A percentile compares a stretch with the other conserved stretches of the same genome.
phyloP scores from a whole-genome alignment of 2,329 filamentous ascomycete genomes.

The Pseudogymnoascus sp. region DNA sequence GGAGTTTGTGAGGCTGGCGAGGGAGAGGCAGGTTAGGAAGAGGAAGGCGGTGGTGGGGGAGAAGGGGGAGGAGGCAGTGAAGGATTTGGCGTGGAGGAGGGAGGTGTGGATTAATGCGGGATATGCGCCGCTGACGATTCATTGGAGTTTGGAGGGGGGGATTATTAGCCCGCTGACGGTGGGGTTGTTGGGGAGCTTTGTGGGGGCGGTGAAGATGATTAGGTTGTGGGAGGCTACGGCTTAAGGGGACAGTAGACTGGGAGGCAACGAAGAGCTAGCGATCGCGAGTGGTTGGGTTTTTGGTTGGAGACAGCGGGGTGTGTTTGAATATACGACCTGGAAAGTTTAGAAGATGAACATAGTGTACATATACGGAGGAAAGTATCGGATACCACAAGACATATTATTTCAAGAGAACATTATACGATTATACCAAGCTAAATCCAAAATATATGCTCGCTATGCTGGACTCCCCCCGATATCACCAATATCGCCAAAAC shows the following conservation, averaged over 20 bases:
- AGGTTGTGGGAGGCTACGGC: slow-evolving; percentile 40
- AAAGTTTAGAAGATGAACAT: neutral
- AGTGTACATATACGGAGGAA: neutral
- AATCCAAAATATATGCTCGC: slow-evolving; percentile 1
- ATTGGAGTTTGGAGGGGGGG: slow-evolving; percentile 71
- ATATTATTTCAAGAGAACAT: neutral
- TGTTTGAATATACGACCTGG: neutral
- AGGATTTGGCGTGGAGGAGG: slow-evolving; percentile 50
- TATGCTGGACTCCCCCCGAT: neutral
- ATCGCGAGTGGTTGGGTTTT: neutral
- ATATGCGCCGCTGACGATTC: slow-evolving; percentile 76
- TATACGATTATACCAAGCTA: slow-evolving; percentile 3
- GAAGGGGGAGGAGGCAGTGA: slow-evolving; percentile 49
- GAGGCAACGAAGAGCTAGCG: neutral
- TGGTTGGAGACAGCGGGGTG: neutral
- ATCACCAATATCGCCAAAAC: neutral
- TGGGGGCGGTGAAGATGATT: slow-evolving; percentile 39
- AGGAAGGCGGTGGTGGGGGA: slow-evolving; percentile 42
- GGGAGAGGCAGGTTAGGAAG: slow-evolving; percentile 30
- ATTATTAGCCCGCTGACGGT: slow-evolving; percentile 53
- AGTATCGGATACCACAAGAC: neutral
- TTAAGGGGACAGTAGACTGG: neutral
- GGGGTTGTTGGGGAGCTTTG: slow-evolving; percentile 51
- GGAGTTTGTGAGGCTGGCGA: slow-evolving; percentile 61
- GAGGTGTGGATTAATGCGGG: slow-evolving; percentile 63